Base-by-base conservation (phyloP, 257 asterid genomes). In the Haberlea rhodopensis region DNA sequence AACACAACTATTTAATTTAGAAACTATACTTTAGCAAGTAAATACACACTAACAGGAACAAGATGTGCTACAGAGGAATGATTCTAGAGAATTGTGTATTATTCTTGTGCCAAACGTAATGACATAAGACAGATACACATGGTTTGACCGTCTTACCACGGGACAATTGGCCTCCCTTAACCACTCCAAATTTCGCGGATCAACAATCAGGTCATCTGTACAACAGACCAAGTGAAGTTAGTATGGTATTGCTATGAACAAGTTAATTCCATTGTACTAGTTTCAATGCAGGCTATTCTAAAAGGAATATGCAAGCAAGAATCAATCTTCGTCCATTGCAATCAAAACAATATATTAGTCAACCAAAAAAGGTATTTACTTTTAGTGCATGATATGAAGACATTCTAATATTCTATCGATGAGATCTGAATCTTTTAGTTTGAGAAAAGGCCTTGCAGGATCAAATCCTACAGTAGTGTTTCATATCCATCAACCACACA, bases 171-270 rank as follows among this genome's bases (percentile, higher is more conserved):
- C 90, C 70, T 90, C 95, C 81, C 96, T 86, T 81, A 94, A 78
- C 99, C 99, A 87, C 83, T 94, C 97, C 7, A 94, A 83, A 80
- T 87, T 94, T 72, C 99, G 95, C 3, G 99, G 99, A 84, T 90
- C 99, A 69, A 94, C 96, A 60, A 94, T 86, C 83, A 90, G 74
- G 83, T 90, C 99, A 84, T 83, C 99, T 94, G 87, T 75, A 75
- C 29, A n/a, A n/a, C n/a, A 67, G 5, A 55, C 53, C 60, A 71
- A 70, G 29, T 34, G 32, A 37, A 52, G 29, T 49, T 45, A 45
- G 22, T 16, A 24, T 22, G 25, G 34, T 21, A 32, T 19, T 13
- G 24, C n/a, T 48, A 70, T 24, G 40, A n/a, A 29, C 49, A 57
- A 65, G 31, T 37, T n/a, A 31, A 62, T 27, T 43, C 46, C 53